Evolutionary conservation across 345 rosid species (phyloP).

Genomic region (Excoecaria agallocha): DNA sequence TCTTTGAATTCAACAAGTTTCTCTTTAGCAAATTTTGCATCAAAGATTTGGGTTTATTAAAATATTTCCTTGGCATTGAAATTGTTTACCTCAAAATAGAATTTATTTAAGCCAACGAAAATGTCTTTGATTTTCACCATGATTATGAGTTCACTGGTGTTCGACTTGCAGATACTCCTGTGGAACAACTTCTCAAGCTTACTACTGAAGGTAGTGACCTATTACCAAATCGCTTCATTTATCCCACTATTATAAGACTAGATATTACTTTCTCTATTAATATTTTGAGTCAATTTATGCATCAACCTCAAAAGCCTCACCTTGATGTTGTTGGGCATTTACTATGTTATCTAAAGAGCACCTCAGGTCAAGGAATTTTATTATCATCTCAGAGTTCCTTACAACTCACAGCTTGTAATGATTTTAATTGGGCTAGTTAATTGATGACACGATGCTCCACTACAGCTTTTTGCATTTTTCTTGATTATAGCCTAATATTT

Average conservation of each 20-base stretch:
- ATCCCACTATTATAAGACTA: neutral
- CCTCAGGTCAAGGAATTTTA: neutral
- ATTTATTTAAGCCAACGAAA: neutral
- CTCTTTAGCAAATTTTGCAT: neutral
- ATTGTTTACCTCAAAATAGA: too few relatives aligned
- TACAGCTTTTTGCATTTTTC: too few relatives aligned
- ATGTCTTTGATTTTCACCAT: too few relatives aligned
- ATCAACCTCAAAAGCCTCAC: neutral
- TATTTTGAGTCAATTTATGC: neutral
- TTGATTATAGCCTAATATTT: neutral
- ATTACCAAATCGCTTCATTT: neutral
- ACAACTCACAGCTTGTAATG: neutral
- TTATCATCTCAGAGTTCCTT: neutral
- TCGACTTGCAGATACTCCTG: neutral
- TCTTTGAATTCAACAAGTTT: neutral
- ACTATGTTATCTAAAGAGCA: neutral
- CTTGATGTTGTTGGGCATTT: neutral
- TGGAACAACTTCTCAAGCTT: neutral
- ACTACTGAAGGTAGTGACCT: neutral
- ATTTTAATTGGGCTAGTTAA: neutral
- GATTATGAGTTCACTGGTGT: neutral
- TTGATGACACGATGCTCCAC: neutral
- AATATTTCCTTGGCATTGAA: neutral
- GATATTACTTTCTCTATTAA: neutral
- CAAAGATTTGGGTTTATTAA: neutral